Conservation (phyloP, 768 basidiomycete species). For the Podaxis carcinomalis region DNA sequence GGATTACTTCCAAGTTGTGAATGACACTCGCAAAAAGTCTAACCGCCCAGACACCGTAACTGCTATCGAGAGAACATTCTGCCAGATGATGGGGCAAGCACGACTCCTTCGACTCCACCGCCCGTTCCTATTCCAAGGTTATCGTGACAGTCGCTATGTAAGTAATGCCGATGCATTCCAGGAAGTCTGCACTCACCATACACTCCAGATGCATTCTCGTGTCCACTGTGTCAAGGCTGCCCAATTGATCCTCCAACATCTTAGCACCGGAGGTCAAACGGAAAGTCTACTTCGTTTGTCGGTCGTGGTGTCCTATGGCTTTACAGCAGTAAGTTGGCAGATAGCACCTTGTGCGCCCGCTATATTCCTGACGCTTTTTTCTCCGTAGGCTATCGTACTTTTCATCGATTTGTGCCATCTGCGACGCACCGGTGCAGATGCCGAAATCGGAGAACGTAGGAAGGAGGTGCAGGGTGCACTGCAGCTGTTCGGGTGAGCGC, state of each 20-base stretch:
- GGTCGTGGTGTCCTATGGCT: constrained; percentile 20
- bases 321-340: constrained; percentile 18
- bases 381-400: constrained; percentile 19
- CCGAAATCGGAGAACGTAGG: constrained; percentile 16
- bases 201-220: constrained; percentile 18
- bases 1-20: constrained; percentile 11
- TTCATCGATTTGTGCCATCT: constrained; percentile 22
- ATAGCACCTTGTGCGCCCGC: not conserved
- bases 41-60: constrained; percentile 3
- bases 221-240: constrained; percentile 23
- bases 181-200: not conserved
- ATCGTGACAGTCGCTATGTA: constrained; percentile 21
- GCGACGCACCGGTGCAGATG: constrained; percentile 13
- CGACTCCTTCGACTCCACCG: constrained; percentile 20
- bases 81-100: constrained; percentile 23
- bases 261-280: constrained; percentile 19
- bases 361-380: not conserved
- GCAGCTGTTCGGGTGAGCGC: constrained; percentile 19
- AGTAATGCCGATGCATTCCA: not conserved
- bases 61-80: constrained; percentile 20
- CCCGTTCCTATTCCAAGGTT: constrained; percentile 21
- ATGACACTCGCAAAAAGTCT: constrained; percentile 16
- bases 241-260: constrained; percentile 17
- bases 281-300: constrained; percentile 21
- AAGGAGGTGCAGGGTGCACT: constrained; percentile 18